Evolutionary conservation across 2,329 filamentous ascomycete species (phyloP).

Genomic region (Sarocladium kiliense): DNA sequence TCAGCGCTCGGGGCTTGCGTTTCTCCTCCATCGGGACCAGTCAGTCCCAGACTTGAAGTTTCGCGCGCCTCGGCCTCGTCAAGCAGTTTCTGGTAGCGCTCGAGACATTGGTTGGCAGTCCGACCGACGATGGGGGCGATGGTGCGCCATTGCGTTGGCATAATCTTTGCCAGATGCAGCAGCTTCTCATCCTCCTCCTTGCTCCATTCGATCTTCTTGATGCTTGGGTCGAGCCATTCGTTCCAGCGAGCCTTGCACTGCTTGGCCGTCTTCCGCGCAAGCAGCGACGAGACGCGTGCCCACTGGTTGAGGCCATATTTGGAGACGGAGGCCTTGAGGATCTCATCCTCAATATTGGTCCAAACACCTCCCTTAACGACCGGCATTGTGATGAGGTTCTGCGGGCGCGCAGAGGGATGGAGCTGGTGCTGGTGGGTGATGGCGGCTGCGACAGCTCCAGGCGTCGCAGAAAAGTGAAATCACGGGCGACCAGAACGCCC

Average conservation of each 20-base stretch:
- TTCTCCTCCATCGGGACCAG: constrained; percentile 82
- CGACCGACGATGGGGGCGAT: constrained; percentile 95
- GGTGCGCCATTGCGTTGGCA: constrained; percentile 98
- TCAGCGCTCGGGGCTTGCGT: constrained; percentile 84
- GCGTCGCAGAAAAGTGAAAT: constrained; percentile 3
- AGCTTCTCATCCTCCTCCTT: constrained; percentile 98
- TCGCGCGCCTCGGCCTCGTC: constrained; percentile 94
- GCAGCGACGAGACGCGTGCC: constrained; percentile 94
- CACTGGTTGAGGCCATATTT: constrained; percentile 97
- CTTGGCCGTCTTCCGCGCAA: constrained; percentile 96
- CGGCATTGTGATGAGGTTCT: constrained; percentile 46
- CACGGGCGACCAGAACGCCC: not conserved
- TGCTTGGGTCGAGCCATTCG: constrained; percentile 96
- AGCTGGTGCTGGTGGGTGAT: not conserved
- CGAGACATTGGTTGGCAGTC: constrained; percentile 93
- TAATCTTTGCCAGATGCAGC: constrained; percentile 91
- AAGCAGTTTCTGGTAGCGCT: constrained; percentile 92
- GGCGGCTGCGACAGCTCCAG: not conserved
- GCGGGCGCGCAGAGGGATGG: not conserved
- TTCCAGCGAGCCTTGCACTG: constrained; percentile 99
- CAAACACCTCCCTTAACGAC: constrained; percentile 71
- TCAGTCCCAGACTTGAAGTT: constrained; percentile 74
- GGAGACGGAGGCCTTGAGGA: constrained; percentile 90
- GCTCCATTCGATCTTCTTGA: constrained; percentile 98
- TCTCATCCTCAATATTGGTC: constrained; percentile 85